phyloP scores from a whole-genome alignment of 345 rosid genomes.

The Reutealis trisperma region DNA sequence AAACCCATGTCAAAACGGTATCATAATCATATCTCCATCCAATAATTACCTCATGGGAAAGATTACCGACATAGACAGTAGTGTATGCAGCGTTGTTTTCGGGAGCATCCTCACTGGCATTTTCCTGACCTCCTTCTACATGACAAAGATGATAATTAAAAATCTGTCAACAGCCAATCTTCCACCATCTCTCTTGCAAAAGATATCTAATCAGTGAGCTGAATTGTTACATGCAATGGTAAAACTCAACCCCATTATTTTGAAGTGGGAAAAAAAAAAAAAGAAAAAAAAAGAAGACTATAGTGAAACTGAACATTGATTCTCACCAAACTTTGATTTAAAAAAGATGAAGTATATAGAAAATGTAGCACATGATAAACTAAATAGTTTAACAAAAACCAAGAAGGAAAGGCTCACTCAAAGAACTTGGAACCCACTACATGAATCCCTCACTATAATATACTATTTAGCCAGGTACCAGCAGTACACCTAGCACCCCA shows the following conservation, averaged over 20 bases:
- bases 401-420: neutral
- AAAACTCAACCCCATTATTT: neutral
- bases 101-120: conserved; percentile 39
- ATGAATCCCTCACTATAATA: neutral
- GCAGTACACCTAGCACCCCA: neutral
- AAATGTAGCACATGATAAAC: neutral
- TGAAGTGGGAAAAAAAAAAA: neutral
- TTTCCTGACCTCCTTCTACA: conserved; percentile 38
- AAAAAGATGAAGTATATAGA: neutral
- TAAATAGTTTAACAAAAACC: neutral
- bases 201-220: neutral
- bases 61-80: conserved; percentile 54
- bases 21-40: neutral
- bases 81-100: conserved; percentile 50
- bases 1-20: neutral
- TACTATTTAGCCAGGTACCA: neutral
- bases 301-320: neutral
- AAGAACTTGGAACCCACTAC: neutral
- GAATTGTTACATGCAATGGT: neutral
- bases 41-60: conserved; percentile 44
- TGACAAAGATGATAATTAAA: neutral
- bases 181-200: neutral
- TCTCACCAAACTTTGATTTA: neutral
- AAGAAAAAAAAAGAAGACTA: neutral
- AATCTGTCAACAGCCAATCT: neutral